Evolutionary conservation across 2,329 filamentous ascomycete species (phyloP), one percentile per base, ranked within the genome.

Genomic region (Alternaria sp.): DNA sequence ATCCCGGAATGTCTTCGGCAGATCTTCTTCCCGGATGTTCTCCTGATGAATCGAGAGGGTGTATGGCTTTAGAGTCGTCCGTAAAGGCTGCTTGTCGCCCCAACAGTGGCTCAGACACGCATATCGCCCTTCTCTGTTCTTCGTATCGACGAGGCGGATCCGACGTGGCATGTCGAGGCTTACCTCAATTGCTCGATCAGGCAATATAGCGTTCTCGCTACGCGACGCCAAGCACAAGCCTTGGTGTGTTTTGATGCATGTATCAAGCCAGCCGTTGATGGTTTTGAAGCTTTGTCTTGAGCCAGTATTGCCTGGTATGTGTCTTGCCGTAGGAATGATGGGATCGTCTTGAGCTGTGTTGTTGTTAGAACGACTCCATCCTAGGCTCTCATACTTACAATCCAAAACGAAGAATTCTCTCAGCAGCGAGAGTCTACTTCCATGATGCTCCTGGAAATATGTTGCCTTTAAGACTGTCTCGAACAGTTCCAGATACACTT

Each of bases 41-140:
- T 27, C 25, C 25, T 27, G 25, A 27, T 27, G 25, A 27, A 27
- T 7, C 25, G 25, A 27, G 25, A 27, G 25, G 25, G 7, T 27
- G 25, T 27, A 2, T 27, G 25, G 25, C 25, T 27, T 27, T 8
- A 27, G 25, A 27, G 25, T 27, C 25, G 46, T 30, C 30, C 18
- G 46, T 11, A 32, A 49, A 14, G 46, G 30, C 28, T 49, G 28
- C 5, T 49, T 1, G 18, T 16, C 27, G 14, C 46, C 46, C 46
- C 46, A 49, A 49, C 46, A 49, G n/a, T 49, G 28, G 20, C 46
- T 49, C 4, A 49, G n/a, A 22, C 46, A 49, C n/a, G 43, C 43
- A 49, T 49, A 49, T 10, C n/a, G 46, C 18, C 10, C 43, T 14
- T 20, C 27, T 5, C 20, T 16, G 20, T n/a, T 14, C 20, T 22